Evolutionary conservation across 2,329 filamentous ascomycete genomes (phyloP), one percentile per base, ranked within the genome.

Genomic region (Verticillium zaregamsianum): DNA sequence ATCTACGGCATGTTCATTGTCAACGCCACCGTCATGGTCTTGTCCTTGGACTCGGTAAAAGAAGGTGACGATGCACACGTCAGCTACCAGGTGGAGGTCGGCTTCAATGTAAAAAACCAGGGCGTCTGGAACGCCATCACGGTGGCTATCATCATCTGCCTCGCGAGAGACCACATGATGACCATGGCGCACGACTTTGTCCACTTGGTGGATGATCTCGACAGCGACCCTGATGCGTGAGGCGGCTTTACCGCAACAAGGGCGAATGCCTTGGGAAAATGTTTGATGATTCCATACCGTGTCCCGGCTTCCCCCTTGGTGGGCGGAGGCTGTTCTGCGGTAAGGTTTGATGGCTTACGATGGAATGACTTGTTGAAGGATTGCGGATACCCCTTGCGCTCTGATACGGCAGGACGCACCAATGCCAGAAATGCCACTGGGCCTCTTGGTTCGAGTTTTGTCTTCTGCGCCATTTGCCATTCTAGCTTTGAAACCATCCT

Each of bases 101-200:
- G 77, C 55, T 78, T 80, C 55, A 68, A 71, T 59, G 72, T 78
- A 54, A 68, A 68, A 12, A 68, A 72, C 20, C 77, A 80, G 66
- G 74, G 76, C 59, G 72, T 80, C 25, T 80, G 78, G 78, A 80
- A 80, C 64, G 78, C 76, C 2, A 65, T 80, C 40, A 80, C 78
- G 4, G 60, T 78, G 11, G 78, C 76, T 9, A 70, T 78, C 25
- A 72, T 72, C 12, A 71, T 73, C 2, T 80, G 77, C 59, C 65
- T 76, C 59, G 77, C 77, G 4, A 71, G 77, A 15, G 76, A 80
- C 57, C 74, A 78, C 59, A 67, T 79, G 60, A 74, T 72, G 55
- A 61, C 66, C 7, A 68, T 75, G 54, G 57, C 66, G 23, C 68
- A 67, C 2, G 74, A 78, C 63, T 79, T 79, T 68, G 70, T 76